Base-by-base conservation (phyloP, 2,329 filamentous ascomycete species). In the Alternaria solani region DNA sequence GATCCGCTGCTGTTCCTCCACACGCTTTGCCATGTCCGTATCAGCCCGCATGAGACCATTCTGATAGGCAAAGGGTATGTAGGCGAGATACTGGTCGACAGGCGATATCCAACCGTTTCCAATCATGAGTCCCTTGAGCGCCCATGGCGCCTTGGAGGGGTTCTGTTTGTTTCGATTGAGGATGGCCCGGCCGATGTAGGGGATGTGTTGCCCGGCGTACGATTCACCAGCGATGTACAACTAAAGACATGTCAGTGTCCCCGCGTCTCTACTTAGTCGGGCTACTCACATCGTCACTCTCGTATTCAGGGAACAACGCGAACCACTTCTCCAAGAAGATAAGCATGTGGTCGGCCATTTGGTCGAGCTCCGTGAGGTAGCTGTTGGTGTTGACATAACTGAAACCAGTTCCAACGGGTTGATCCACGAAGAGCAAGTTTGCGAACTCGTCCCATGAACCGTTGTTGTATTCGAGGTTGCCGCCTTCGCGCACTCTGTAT, bases 381-480 rank as follows among this genome's bases (percentile, higher is more conserved):
- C 88, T 91, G 78, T 99, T 87, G 14, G 92, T 95, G 74, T 97
- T 91, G 74, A 94, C 94, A 75, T 95, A 98, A 80, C 95, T 99
- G 82, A 91, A 99, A 3, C 95, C 95, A 1, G 94, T 97, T 12
- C 95, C 96, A 36, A 98, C 94, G 0, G 95, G 95, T 75, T 98
- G 96, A 75, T 99, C 95, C 61, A 99, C 92, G 75, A 99, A 99
- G 60, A 99, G 87, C 52, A 99, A 80, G 73, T 99, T 99, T 66
- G 95, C 93, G 74, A 98, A 99, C 81, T 99, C 94, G 79, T 97
- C 91, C 96, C 96, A 99, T 1, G 93, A 94, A n/a, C 95, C 95
- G 56, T 96, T 90, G 78, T 97, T 97, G 77, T 92, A 89, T 59
- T 83, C 84, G 58, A 99, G 82, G 72, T 89, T 84, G 80, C 85